These are phyloP conservation scores for Vicia villosa DNA, from an alignment of 306 rosid species.

Conservation along the genomic window DNA sequence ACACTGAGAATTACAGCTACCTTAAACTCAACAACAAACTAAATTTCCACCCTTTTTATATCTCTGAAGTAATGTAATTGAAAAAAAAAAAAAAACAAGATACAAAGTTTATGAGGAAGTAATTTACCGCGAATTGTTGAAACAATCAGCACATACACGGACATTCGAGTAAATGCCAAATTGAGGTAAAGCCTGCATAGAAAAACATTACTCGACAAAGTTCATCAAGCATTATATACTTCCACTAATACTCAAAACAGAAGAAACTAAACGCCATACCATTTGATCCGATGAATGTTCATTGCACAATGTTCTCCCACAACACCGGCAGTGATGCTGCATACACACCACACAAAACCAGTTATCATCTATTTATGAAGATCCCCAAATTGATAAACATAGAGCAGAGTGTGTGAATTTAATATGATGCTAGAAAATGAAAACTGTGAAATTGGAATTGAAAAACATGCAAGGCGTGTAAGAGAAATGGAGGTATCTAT, in stretches of 20 bases:
- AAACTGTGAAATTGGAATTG: too few species aligned
- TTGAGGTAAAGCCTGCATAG: constrained; percentile 79
- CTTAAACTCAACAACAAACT: not conserved
- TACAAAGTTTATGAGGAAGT: constrained; percentile 21
- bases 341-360: constrained; percentile 25
- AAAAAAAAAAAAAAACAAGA: constrained; percentile 20
- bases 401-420: too few species aligned
- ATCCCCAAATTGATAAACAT: too few species aligned
- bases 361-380: too few species aligned
- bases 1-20: not conserved
- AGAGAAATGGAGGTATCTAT: not conserved
- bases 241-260: not conserved
- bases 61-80: not conserved
- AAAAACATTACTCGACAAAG: constrained; percentile 23
- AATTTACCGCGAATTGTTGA: constrained; percentile 66
- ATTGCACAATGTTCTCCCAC: constrained; percentile 90
- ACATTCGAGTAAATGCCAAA: constrained; percentile 76
- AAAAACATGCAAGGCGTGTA: too few species aligned
- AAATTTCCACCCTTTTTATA: constrained; percentile 5
- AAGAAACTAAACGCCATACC: constrained; percentile 42
- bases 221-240: constrained; percentile 22
- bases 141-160: constrained; percentile 91
- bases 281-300: constrained; percentile 90
- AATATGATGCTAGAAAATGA: too few species aligned
- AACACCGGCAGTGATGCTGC: constrained; percentile 96